Evolutionary conservation across 1,139 yeast species (phyloP).

Genomic region (Suhomyces kunorum): DNA sequence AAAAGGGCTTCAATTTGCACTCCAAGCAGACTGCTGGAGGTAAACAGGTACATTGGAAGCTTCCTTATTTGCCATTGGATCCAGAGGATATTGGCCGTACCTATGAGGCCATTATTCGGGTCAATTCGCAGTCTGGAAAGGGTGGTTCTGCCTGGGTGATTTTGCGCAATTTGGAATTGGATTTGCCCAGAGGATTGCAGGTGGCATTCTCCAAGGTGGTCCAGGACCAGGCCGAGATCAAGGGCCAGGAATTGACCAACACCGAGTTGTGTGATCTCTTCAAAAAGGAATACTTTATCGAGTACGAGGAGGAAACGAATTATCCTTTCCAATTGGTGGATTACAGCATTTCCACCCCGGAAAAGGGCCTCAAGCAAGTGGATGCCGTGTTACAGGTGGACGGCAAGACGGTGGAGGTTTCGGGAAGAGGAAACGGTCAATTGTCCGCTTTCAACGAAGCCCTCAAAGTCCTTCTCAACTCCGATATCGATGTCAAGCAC

Average conservation of each 20-base stretch:
- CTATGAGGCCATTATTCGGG: constrained; percentile 96
- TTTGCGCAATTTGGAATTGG: constrained; percentile 82
- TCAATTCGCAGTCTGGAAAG: constrained; percentile 96
- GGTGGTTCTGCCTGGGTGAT: constrained; percentile 99
- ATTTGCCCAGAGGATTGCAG: constrained; percentile 89
- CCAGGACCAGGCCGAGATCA: constrained; percentile 75
- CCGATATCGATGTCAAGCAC: constrained; percentile 68
- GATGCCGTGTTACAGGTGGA: constrained; percentile 45
- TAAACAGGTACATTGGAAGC: constrained; percentile 59
- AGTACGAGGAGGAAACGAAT: constrained; percentile 37
- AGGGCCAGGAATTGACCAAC: constrained; percentile 82
- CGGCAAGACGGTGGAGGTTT: constrained; percentile 49
- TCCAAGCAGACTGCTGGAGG: constrained; percentile 38
- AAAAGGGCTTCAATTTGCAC: constrained; percentile 82
- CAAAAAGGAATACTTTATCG: constrained; percentile 67
- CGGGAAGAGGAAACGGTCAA: constrained; percentile 92
- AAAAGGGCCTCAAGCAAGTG: constrained; percentile 25
- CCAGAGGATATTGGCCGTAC: constrained; percentile 96
- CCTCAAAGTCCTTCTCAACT: constrained; percentile 56
- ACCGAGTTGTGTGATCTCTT: constrained; percentile 77
- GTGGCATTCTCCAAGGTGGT: constrained; percentile 85
- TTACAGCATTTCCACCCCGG: constrained; percentile 45
- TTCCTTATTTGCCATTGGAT: constrained; percentile 94
- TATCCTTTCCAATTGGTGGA: constrained; percentile 51
- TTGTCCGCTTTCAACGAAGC: constrained; percentile 89